Conservation (phyloP, 75 land plant genomes). For the Gnetum montanum region DNA sequence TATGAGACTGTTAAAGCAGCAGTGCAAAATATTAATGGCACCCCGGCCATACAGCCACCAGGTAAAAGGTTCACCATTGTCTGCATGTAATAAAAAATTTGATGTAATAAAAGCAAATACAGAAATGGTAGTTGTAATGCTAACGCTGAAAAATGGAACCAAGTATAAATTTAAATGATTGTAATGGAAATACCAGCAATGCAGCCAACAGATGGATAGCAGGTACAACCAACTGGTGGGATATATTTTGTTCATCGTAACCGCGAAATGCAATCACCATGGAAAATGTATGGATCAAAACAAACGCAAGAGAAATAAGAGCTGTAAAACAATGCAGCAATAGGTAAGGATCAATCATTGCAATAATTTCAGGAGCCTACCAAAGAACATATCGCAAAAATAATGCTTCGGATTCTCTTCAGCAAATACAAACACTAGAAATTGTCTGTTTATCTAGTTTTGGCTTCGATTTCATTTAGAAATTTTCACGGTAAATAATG, state of each 20-base stretch:
- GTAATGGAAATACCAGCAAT: conserved; percentile 57
- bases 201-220: conserved; percentile 60
- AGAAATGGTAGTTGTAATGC: not conserved
- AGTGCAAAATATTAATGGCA: conserved; percentile 48
- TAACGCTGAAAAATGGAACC: too few species aligned
- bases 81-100: conserved; percentile 40
- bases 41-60: conserved; percentile 67
- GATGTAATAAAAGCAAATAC: not conserved
- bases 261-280: conserved; percentile 95
- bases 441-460: too few species aligned
- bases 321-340: conserved; percentile 37
- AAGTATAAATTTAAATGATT: too few species aligned
- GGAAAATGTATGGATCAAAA: conserved; percentile 79
- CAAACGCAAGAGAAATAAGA: conserved; percentile 69
- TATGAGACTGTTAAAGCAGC: conserved; percentile 44
- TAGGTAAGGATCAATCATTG: too few species aligned
- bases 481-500: too few species aligned
- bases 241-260: conserved; percentile 57
- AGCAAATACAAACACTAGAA: too few species aligned
- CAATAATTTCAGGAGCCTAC: not conserved
- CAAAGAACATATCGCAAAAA: too few species aligned
- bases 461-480: too few species aligned
- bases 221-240: conserved; percentile 63
- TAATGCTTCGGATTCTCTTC: too few species aligned
- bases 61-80: conserved; percentile 65